Evolutionary conservation across 78 protist species (phyloP).

Genomic region (Dictyostelium purpureum): DNA sequence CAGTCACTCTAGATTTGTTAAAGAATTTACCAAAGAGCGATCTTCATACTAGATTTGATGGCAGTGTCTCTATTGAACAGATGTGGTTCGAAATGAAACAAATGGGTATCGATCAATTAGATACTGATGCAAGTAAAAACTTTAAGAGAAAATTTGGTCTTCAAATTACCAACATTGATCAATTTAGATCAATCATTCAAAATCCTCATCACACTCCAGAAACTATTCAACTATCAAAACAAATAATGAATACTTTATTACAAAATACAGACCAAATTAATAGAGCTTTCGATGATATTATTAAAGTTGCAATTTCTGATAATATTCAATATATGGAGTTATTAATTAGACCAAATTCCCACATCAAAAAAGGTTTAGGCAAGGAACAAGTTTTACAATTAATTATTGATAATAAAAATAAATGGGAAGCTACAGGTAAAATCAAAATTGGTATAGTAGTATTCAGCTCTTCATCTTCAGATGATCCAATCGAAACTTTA

Average conservation of each 20-base stretch:
- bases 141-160: too few species aligned
- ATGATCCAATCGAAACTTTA: constrained; percentile 78
- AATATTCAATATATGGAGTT: constrained; percentile 66
- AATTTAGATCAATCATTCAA: constrained; percentile 4
- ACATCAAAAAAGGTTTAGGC: constrained; percentile 18
- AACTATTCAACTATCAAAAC: constrained; percentile 1
- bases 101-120: not conserved
- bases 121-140: not conserved
- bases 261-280: constrained; percentile 76
- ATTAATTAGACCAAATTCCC: constrained; percentile 63
- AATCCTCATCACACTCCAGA: not conserved
- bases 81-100: constrained; percentile 81
- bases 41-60: constrained; percentile 82
- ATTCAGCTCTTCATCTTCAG: constrained; percentile 25
- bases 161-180: too few species aligned
- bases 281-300: constrained; percentile 84
- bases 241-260: constrained; percentile 30
- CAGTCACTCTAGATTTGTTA: constrained; percentile 74
- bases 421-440: not conserved
- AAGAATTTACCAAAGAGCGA: constrained; percentile 79
- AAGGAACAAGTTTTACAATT: constrained; percentile 39
- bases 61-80: constrained; percentile 74
- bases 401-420: not conserved
- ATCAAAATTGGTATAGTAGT: constrained; percentile 62
- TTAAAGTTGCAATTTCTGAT: constrained; percentile 35